Percentiles rank a stretch among this genome's conserved stretches.
phyloP scores from a whole-genome alignment of 371 early-diverging fungal species.

The Mucor velutinosus region DNA sequence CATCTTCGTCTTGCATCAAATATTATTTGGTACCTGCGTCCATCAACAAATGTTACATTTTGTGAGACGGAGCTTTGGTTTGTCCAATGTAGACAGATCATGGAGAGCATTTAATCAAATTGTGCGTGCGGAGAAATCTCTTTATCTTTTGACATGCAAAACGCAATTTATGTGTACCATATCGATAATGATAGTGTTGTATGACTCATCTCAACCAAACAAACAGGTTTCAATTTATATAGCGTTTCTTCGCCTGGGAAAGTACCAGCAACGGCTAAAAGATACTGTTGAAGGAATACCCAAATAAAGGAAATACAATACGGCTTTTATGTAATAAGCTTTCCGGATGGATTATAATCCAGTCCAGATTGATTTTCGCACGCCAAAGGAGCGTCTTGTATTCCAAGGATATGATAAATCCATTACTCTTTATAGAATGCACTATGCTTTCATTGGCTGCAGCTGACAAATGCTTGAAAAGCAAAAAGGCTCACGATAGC shows the following conservation, averaged over 20 bases:
- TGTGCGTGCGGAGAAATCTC: too few species aligned
- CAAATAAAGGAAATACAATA: conserved; percentile 2
- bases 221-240: background rate
- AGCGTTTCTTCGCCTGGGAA: background rate
- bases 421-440: conserved; percentile 6
- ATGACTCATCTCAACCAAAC: background rate
- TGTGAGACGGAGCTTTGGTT: too few species aligned
- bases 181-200: background rate
- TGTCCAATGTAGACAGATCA: too few species aligned
- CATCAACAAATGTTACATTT: too few species aligned
- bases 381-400: background rate
- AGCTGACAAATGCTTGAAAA: conserved; percentile 24
- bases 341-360: background rate
- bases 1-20: too few species aligned
- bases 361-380: conserved; percentile 7
- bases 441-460: conserved; percentile 15
- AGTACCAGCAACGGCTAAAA: background rate
- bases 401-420: conserved; percentile 8
- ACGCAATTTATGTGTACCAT: too few species aligned
- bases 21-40: too few species aligned
- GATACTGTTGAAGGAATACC: background rate
- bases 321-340: conserved; percentile 14
- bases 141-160: too few species aligned
- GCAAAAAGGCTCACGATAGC: background rate
- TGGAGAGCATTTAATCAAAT: too few species aligned